These are phyloP conservation scores for Pythium rhizo-oryzae DNA, from an alignment of 352 stramenopile species.

Conservation along the genomic window DNA sequence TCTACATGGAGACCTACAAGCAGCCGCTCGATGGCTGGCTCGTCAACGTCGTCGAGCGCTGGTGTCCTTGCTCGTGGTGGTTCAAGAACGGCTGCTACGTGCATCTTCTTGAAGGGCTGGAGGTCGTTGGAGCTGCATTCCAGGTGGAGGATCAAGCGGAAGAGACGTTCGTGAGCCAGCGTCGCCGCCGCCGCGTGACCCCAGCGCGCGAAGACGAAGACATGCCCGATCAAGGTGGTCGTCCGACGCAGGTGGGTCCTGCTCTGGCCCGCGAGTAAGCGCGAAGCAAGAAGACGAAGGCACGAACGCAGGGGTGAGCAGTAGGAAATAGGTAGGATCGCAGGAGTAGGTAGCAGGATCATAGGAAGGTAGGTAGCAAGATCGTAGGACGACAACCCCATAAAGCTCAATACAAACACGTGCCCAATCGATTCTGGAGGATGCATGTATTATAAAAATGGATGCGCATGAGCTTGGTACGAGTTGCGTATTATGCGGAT, in stretches of 20 bases:
- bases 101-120: conserved; percentile 12
- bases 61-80: conserved; percentile 11
- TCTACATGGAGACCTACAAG: conserved; percentile 15
- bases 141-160: neutral
- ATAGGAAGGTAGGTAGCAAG: neutral
- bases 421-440: neutral
- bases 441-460: no score
- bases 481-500: no score
- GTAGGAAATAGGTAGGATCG: conserved; percentile 2
- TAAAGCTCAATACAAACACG: conserved; percentile 9
- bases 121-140: neutral
- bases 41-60: conserved; percentile 7
- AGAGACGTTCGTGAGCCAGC: conserved; percentile 6
- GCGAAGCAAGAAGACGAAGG: neutral
- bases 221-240: neutral
- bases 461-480: no score
- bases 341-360: conserved; percentile 4
- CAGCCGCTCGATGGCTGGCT: conserved; percentile 7
- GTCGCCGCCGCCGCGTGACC: neutral
- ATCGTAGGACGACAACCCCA: neutral
- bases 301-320: conserved; percentile 2
- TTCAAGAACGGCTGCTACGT: conserved; percentile 23
- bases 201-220: neutral
- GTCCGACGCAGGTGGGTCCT: conserved; percentile 4
- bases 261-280: conserved; percentile 2